Base-by-base conservation (phyloP, 768 basidiomycete species). In the Suillus occidentalis region DNA sequence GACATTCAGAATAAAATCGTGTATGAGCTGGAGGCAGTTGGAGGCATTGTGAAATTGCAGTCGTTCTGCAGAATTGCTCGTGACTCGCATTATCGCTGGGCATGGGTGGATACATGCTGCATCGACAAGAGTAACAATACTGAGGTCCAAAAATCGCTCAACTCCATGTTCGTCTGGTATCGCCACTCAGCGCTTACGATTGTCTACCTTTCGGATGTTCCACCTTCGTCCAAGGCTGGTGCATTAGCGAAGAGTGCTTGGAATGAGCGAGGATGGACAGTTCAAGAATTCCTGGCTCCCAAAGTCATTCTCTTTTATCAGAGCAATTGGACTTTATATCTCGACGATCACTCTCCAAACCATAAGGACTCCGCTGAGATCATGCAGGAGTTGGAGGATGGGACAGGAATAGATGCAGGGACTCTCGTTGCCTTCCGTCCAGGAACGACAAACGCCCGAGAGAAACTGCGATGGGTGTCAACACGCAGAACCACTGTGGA, bases 171-270 rank as follows among this genome's bases (percentile, higher is more conserved):
- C 20, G 20, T 55, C 53, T 55, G 53, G 53, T 55, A 55, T 34
- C 53, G 31, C 53, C 53, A 55, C 31, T 55, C 53, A 34, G 53
- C 31, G 12, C 53, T 55, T 34, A 55, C 53, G 18, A 55, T 55
- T 20, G 53, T 55, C 18, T 55, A 55, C 31, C 10, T 55, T 31
- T 34, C 53, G 31, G 53, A 55, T 20, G 31, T 55, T 34, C 31
- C 53, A 9, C 53, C 53, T 55, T 55, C 31, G 5, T 55, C 53
- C 53, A 34, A 55, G 53, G 31, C 53, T 34, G 31, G 53, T 20
- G 53, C 53, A 55, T 18, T 55, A 9, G 53, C 31, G 20, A 34
- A 34, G 2, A 55, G 53, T 34, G 31, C 18, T 20, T 55, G 53
- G 53, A 55, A 34, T 18, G 2, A 2, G 2, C 53, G 53, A 34